Evolutionary conservation across 2,329 filamentous ascomycete genomes (phyloP).

Genomic region (Alternaria longipes): DNA sequence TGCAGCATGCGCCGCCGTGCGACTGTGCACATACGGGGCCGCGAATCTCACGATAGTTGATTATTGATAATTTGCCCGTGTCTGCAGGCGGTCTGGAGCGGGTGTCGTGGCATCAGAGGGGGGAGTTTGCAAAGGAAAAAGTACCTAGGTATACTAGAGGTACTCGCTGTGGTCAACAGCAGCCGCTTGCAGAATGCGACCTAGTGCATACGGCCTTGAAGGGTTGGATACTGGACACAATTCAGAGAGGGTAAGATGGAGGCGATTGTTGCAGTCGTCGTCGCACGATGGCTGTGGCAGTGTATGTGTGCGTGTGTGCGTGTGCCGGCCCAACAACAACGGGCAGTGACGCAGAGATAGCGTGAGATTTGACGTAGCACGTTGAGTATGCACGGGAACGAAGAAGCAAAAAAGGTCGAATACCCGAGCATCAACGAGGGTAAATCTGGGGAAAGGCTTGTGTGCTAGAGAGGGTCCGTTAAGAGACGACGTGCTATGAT

Average conservation of each 20-base stretch:
- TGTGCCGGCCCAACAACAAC: not conserved
- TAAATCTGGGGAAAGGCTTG: conserved; percentile 44
- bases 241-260: not conserved
- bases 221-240: not conserved
- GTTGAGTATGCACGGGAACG: conserved; percentile 28
- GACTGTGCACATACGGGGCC: conserved; percentile 21
- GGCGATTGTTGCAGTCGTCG: not conserved
- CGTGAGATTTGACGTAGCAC: not conserved
- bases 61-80: conserved; percentile 19
- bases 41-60: conserved; percentile 24
- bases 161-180: not conserved
- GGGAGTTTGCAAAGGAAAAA: not conserved
- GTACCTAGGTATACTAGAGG: not conserved
- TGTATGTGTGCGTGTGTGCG: not conserved
- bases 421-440: conserved; percentile 13
- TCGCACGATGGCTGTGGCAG: not conserved
- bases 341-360: conserved; percentile 7
- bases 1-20: conserved; percentile 18
- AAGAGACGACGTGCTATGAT: conserved; percentile 15
- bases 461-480: conserved; percentile 11
- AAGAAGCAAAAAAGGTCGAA: conserved; percentile 36
- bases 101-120: not conserved
- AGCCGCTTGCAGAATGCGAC: not conserved
- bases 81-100: conserved; percentile 18
- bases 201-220: not conserved